phyloP scores from a whole-genome alignment of 768 basidiomycete species.

The Artomyces pyxidatus region DNA sequence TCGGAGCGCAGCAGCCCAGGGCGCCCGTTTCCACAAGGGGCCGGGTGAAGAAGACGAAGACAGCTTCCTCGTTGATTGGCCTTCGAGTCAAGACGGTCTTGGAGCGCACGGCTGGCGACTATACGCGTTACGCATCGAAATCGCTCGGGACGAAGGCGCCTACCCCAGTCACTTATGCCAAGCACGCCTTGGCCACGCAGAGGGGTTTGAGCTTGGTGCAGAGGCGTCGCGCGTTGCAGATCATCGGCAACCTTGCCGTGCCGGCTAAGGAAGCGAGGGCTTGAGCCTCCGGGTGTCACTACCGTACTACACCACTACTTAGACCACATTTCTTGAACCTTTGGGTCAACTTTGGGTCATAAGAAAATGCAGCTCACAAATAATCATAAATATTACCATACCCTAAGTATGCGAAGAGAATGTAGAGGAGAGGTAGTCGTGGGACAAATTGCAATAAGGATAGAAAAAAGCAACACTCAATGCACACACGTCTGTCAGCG shows the following conservation, averaged over 20 bases:
- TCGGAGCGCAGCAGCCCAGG: not conserved
- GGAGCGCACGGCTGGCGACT: conserved; percentile 40
- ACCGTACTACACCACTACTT: too few species aligned
- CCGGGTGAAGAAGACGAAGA: not conserved
- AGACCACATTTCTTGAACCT: too few species aligned
- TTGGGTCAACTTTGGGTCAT: not conserved
- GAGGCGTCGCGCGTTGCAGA: conserved; percentile 31
- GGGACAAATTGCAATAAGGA: too few species aligned
- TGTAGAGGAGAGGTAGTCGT: too few species aligned
- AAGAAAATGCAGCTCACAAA: not conserved
- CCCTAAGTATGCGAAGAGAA: too few species aligned
- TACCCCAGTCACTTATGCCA: conserved; percentile 37
- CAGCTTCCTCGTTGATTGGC: conserved; percentile 19
- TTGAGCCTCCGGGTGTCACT: not conserved
- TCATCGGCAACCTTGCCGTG: conserved; percentile 23
- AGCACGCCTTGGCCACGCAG: conserved; percentile 34
- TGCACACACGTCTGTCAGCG: too few species aligned
- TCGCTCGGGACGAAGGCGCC: too few species aligned
- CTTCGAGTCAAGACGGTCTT: conserved; percentile 10
- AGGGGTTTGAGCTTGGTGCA: conserved; percentile 32
- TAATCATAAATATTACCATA: not conserved
- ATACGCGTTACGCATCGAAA: conserved; percentile 17
- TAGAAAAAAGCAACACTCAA: too few species aligned
- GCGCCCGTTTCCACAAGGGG: not conserved
- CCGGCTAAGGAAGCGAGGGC: not conserved